A percentile compares a stretch with the other conserved stretches of the same genome.
phyloP scores from a whole-genome alignment of 169 alveolate species.

The Cryptosporidium viatorum region DNA sequence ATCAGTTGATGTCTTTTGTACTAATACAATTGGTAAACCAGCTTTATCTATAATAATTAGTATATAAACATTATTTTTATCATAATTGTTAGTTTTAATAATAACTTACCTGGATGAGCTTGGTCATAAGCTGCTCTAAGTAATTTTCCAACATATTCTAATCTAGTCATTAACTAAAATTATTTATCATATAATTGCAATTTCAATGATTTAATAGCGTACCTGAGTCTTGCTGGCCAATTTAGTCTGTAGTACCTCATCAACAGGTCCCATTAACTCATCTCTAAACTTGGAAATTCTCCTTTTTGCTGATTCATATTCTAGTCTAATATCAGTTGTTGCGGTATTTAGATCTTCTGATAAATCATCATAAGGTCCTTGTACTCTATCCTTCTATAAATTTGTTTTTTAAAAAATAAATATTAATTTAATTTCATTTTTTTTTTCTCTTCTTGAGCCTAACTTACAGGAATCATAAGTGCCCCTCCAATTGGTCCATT shows the following conservation, averaged over 20 bases:
- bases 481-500: conserved; percentile 72
- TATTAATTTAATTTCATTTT: background rate
- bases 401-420: background rate
- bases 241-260: conserved; percentile 41
- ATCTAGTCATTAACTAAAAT: conserved; percentile 62
- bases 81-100: background rate
- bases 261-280: conserved; percentile 71
- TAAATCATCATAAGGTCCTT: conserved; percentile 70
- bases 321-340: conserved; percentile 59
- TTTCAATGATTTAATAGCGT: background rate
- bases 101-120: conserved; percentile 75
- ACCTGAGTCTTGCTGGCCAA: conserved; percentile 65
- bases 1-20: conserved; percentile 62
- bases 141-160: conserved; percentile 65
- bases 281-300: conserved; percentile 69
- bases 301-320: conserved; percentile 72
- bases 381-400: conserved; percentile 62
- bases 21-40: conserved; percentile 67
- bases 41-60: conserved; percentile 33
- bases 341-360: conserved; percentile 67
- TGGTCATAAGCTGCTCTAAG: conserved; percentile 74
- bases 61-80: background rate
- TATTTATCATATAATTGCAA: background rate
- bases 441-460: background rate
- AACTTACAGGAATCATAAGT: conserved; percentile 70